Conservation (phyloP, 2,329 filamentous ascomycete species). For the Trichoderma atrobrunneum region DNA sequence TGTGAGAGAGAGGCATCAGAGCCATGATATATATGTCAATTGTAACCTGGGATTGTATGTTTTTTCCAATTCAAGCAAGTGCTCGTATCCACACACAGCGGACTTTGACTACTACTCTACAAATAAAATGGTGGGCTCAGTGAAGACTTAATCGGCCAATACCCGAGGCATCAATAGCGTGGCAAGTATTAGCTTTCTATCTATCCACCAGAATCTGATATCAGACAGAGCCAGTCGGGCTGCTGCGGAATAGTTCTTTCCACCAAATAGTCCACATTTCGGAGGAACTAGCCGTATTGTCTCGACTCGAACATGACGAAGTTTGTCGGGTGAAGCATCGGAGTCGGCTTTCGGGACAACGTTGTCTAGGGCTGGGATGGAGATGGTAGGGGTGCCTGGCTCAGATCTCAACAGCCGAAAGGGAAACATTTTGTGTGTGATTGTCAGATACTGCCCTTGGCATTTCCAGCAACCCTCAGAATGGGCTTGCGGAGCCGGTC, state of each 20-base stretch:
- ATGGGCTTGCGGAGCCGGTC: neutral
- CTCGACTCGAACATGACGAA: neutral
- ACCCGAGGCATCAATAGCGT: neutral
- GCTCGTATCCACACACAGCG: neutral
- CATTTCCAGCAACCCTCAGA: neutral
- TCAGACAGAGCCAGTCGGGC: neutral
- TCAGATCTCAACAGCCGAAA: constrained; percentile 15
- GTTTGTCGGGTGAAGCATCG: neutral
- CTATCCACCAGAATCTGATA: constrained; percentile 4
- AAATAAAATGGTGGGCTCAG: neutral
- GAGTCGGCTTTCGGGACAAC: constrained; percentile 18
- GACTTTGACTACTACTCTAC: neutral
- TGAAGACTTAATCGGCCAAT: neutral
- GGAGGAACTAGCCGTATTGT: neutral
- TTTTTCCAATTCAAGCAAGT: neutral
- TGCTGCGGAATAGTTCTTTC: neutral
- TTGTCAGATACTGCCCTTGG: neutral
- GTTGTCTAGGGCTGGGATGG: constrained; percentile 1
- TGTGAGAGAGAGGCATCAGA: neutral
- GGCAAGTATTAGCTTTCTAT: neutral
- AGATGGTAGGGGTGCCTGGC: constrained; percentile 10
- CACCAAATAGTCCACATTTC: constrained; percentile 3
- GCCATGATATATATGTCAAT: neutral
- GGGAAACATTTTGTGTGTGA: constrained; percentile 2
- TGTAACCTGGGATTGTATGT: neutral